Percentiles rank a stretch among this genome's conserved stretches.
Evolutionary conservation across 2,329 filamentous ascomycete genomes (phyloP).

Genomic region (Ampelomyces quisqualis): DNA sequence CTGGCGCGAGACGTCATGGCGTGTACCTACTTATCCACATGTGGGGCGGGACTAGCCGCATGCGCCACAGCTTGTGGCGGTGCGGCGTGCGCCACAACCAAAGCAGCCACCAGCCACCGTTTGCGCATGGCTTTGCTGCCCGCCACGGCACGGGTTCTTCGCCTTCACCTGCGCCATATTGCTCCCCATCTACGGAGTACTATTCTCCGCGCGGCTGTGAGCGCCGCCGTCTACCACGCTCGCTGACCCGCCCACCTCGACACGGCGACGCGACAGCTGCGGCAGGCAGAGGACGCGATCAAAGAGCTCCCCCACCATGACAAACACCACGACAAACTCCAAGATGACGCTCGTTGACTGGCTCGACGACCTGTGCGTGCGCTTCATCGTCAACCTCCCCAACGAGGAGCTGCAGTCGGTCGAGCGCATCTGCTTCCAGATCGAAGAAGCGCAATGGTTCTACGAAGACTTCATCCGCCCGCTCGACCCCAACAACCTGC

Average conservation of each 20-base stretch:
- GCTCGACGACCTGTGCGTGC: constrained; percentile 96
- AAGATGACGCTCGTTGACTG: constrained; percentile 91
- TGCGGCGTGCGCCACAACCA: too few relatives aligned
- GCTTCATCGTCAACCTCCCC: constrained; percentile 97
- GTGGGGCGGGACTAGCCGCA: background rate
- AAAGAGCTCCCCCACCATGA: constrained; percentile 60
- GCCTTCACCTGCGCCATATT: constrained; percentile 7
- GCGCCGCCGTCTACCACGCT: constrained; percentile 13
- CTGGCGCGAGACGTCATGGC: constrained; percentile 24
- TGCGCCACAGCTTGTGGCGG: constrained; percentile 1
- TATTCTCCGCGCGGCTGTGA: constrained; percentile 37
- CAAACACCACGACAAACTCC: constrained; percentile 53
- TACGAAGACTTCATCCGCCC: constrained; percentile 99
- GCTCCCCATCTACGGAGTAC: too few relatives aligned
- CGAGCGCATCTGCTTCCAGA: constrained; percentile 94
- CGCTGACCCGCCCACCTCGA: constrained; percentile 5
- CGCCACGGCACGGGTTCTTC: constrained; percentile 1
- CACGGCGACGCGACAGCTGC: constrained; percentile 7
- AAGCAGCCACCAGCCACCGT: constrained; percentile 12
- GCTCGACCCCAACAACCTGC: constrained; percentile 74
- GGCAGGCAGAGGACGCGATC: too few relatives aligned
- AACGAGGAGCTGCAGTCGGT: constrained; percentile 86
- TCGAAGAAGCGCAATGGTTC: constrained; percentile 99
- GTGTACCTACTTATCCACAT: too few relatives aligned
- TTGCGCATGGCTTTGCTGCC: too few relatives aligned